These are phyloP conservation scores for Scutellaria barbata DNA, from an alignment of 257 asterid species.

Conservation along the genomic window DNA sequence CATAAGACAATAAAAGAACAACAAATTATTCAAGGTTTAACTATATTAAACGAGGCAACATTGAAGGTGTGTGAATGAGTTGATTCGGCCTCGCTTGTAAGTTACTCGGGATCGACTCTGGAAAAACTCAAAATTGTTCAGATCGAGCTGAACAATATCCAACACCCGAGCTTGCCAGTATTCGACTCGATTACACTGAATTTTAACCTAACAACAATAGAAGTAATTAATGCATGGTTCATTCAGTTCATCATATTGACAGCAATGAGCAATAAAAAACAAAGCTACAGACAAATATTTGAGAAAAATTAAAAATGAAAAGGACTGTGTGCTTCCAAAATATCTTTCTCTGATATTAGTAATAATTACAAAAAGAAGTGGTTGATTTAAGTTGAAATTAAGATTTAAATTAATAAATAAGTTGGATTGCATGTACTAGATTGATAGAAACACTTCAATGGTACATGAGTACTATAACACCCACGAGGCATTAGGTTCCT, in stretches of 20 bases:
- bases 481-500: slow-evolving; percentile 44
- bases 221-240: too few relatives aligned
- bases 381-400: too few relatives aligned
- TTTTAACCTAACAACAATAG: too few relatives aligned
- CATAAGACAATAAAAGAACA: background rate
- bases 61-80: too few relatives aligned
- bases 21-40: background rate
- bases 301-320: background rate
- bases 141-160: too few relatives aligned
- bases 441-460: slow-evolving; percentile 68
- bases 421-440: slow-evolving; percentile 40
- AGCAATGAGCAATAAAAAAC: background rate
- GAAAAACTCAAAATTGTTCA: too few relatives aligned
- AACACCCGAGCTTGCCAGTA: too few relatives aligned
- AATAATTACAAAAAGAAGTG: background rate
- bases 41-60: background rate
- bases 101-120: too few relatives aligned
- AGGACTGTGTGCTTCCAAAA: background rate
- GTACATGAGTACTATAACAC: slow-evolving; percentile 39
- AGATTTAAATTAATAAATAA: too few relatives aligned
- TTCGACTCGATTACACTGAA: too few relatives aligned
- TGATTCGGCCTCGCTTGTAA: too few relatives aligned
- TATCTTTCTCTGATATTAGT: background rate
- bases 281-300: background rate
- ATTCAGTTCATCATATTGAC: too few relatives aligned